These are phyloP conservation scores for Citrus trifoliata DNA, from an alignment of 345 rosid species.

Conservation along the genomic window DNA sequence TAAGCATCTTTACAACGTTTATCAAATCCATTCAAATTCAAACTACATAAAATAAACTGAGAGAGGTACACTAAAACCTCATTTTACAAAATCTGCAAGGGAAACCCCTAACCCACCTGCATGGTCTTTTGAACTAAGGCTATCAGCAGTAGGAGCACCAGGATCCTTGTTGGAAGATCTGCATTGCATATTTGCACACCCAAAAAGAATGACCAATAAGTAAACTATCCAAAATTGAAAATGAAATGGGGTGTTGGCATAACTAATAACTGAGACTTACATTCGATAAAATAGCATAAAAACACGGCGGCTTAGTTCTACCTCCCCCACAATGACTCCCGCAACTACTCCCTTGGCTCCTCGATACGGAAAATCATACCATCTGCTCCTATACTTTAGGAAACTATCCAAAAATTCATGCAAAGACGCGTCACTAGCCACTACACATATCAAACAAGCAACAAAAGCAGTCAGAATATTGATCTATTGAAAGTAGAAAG, in stretches of 20 bases:
- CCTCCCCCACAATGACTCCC: constrained; percentile 83
- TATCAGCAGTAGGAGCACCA: constrained; percentile 66
- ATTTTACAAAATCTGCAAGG: neutral
- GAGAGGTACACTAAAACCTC: neutral
- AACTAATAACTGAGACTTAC: constrained; percentile 42
- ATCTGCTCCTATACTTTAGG: constrained; percentile 77
- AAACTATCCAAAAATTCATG: constrained; percentile 78
- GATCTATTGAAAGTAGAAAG: no score
- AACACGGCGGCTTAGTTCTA: constrained; percentile 72
- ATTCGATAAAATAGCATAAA: constrained; percentile 88
- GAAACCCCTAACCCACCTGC: constrained; percentile 44
- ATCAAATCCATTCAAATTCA: neutral
- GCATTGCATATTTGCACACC: constrained; percentile 3
- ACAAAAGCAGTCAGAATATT: neutral
- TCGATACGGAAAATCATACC: constrained; percentile 94
- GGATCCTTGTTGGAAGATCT: constrained; percentile 93
- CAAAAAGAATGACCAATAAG: neutral
- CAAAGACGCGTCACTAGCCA: constrained; percentile 76
- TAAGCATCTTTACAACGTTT: neutral
- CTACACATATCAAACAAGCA: constrained; percentile 28
- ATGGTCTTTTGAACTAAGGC: constrained; percentile 72
- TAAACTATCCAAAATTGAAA: neutral
- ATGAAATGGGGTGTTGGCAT: neutral
- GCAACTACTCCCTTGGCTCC: constrained; percentile 85
- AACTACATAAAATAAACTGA: neutral